phyloP scores from a whole-genome alignment of 2,329 filamentous ascomycete species.

The Ophidiomyces ophidiicola region DNA sequence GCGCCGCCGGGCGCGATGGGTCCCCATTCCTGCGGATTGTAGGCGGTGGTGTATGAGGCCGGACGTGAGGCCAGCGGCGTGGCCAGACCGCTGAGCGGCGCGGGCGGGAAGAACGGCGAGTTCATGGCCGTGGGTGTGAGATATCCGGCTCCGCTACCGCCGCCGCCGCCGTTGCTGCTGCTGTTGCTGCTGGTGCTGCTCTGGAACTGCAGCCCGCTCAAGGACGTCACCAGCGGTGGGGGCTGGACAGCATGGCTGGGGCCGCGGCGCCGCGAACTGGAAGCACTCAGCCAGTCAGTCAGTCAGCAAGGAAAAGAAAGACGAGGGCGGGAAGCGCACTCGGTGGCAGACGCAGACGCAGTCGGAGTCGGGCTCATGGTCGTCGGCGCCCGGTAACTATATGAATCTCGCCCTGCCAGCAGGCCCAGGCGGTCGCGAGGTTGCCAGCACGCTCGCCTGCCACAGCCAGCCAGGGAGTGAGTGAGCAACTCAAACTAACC shows the following conservation, averaged over 20 bases:
- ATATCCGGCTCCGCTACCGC: too few relatives aligned
- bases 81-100: constrained; percentile 19
- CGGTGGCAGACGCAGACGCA: too few relatives aligned
- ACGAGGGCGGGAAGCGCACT: not conserved
- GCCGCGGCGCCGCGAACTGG: constrained; percentile 31
- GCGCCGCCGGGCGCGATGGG: constrained; percentile 22
- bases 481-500: too few relatives aligned
- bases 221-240: constrained; percentile 32
- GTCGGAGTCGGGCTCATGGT: too few relatives aligned
- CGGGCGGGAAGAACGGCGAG: constrained; percentile 29
- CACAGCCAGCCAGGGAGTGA: too few relatives aligned
- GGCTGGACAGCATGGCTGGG: constrained; percentile 34
- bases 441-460: too few relatives aligned
- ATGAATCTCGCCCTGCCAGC: too few relatives aligned
- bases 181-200: constrained; percentile 21
- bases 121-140: constrained; percentile 18
- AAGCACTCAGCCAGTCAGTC: constrained; percentile 18
- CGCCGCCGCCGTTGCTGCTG: too few relatives aligned
- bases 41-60: constrained; percentile 32
- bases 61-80: constrained; percentile 35
- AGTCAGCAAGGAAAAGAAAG: not conserved
- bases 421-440: too few relatives aligned
- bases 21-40: constrained; percentile 41
- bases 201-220: constrained; percentile 29
- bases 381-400: too few relatives aligned